A percentile compares a stretch with the other conserved stretches of the same genome.
These are phyloP conservation scores for Saksenaea vasiformis DNA, from an alignment of 371 early-diverging fungal genomes.

Conservation along the genomic window DNA sequence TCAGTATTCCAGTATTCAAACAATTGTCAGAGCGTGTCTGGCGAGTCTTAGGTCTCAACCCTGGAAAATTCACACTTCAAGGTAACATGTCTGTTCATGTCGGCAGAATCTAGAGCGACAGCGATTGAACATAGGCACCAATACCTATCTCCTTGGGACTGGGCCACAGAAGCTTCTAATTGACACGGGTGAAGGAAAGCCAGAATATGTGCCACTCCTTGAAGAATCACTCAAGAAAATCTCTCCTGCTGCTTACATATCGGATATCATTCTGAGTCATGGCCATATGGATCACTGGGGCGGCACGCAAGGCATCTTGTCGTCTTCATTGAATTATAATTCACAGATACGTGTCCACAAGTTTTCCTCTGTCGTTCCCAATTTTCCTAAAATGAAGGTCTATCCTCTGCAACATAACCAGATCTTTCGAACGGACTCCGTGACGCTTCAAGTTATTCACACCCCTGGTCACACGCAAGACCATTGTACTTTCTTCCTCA, in stretches of 20 bases:
- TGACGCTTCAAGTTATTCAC: constrained; percentile 64
- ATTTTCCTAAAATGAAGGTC: constrained; percentile 25
- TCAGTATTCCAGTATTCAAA: constrained; percentile 35
- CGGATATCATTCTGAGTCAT: constrained; percentile 83
- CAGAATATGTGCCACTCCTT: constrained; percentile 64
- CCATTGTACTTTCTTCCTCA: constrained; percentile 73
- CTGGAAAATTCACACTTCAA: constrained; percentile 76
- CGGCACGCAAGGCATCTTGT: constrained; percentile 61
- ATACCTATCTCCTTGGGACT: constrained; percentile 86
- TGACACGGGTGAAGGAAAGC: constrained; percentile 82
- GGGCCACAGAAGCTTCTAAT: constrained; percentile 72
- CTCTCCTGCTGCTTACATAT: constrained; percentile 55
- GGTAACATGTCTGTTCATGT: constrained; percentile 31
- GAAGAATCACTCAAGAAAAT: constrained; percentile 45
- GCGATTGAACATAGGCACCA: constrained; percentile 63
- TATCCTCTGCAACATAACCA: constrained; percentile 52
- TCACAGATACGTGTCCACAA: constrained; percentile 37
- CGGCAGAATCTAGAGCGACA: background rate
- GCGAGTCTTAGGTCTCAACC: constrained; percentile 73
- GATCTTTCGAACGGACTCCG: constrained; percentile 56
- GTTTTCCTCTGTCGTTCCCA: constrained; percentile 8
- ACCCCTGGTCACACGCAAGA: constrained; percentile 89
- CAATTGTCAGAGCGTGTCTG: constrained; percentile 53
- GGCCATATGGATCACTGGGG: constrained; percentile 84
- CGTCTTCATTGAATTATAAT: constrained; percentile 15